Percentiles rank a stretch among this genome's conserved stretches.
Evolutionary conservation across 768 basidiomycete species (phyloP).

Genomic region (Suillus luteus): DNA sequence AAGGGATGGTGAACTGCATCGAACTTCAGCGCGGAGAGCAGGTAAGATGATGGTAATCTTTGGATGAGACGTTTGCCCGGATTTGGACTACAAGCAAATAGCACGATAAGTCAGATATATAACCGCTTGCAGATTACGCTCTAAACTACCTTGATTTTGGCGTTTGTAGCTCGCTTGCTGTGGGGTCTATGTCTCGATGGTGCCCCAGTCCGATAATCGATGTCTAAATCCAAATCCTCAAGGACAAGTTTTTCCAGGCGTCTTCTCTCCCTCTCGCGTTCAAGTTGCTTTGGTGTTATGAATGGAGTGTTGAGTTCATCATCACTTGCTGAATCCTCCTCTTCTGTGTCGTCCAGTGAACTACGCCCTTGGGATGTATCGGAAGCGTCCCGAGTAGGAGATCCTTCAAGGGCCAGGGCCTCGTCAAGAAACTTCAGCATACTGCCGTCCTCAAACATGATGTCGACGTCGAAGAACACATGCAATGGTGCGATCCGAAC

Average conservation of each 20-base stretch:
- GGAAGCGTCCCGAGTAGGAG: constrained; percentile 14
- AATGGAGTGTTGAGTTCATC: constrained; percentile 30
- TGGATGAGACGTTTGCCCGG: not conserved
- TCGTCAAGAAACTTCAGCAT: constrained; percentile 53
- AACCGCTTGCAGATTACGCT: not conserved
- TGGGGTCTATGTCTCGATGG: constrained; percentile 14
- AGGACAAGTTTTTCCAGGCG: constrained; percentile 53
- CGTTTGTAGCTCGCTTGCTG: constrained; percentile 9
- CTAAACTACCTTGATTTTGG: constrained; percentile 22
- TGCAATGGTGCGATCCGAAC: constrained; percentile 64
- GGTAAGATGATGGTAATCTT: constrained; percentile 10
- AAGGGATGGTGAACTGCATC: constrained; percentile 60
- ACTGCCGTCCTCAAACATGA: constrained; percentile 39
- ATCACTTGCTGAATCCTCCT: constrained; percentile 18
- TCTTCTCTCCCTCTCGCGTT: constrained; percentile 40
- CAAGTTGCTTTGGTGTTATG: constrained; percentile 19
- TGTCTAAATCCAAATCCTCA: constrained; percentile 58
- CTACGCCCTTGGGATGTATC: not conserved
- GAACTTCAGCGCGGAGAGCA: constrained; percentile 61
- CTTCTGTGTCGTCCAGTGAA: constrained; percentile 9
- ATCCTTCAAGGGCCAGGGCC: constrained; percentile 27
- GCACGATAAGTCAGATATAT: constrained; percentile 8
- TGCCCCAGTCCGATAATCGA: constrained; percentile 41
- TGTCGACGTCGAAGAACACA: constrained; percentile 69
- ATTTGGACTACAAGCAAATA: constrained; percentile 1